Evolutionary conservation across 2,329 filamentous ascomycete species (phyloP).

Genomic region (Penicillium sp.): DNA sequence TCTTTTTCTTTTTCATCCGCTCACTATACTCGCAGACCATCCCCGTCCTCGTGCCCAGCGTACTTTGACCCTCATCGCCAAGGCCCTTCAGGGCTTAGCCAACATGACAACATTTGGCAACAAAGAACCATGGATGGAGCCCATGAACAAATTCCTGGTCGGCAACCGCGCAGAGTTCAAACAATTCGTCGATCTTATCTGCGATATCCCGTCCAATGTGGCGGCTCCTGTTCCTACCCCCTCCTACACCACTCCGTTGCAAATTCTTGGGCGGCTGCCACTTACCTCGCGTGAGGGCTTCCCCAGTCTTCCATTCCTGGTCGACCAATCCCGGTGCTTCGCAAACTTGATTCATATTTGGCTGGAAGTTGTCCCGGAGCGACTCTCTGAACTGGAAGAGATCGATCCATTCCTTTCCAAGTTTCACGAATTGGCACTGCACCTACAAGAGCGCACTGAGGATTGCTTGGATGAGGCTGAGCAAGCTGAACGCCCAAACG

Average conservation of each 20-base stretch:
- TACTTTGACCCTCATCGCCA: slow-evolving; percentile 87
- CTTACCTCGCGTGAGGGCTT: slow-evolving; percentile 85
- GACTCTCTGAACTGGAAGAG: slow-evolving; percentile 40
- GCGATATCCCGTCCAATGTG: slow-evolving; percentile 73
- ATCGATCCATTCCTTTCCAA: slow-evolving; percentile 39
- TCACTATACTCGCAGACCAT: slow-evolving; percentile 60
- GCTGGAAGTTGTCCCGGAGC: slow-evolving; percentile 43
- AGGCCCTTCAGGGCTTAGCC: slow-evolving; percentile 84
- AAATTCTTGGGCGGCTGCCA: slow-evolving; percentile 80
- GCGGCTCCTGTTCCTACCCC: slow-evolving; percentile 67
- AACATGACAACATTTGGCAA: slow-evolving; percentile 90
- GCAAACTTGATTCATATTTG: slow-evolving; percentile 71
- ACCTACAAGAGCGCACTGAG: slow-evolving; percentile 44
- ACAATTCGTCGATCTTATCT: slow-evolving; percentile 81
- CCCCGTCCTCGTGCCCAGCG: slow-evolving; percentile 79
- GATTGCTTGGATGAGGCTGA: slow-evolving; percentile 49
- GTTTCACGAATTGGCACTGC: slow-evolving; percentile 46
- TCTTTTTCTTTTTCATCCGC: not conserved
- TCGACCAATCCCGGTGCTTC: slow-evolving; percentile 83
- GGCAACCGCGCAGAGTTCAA: slow-evolving; percentile 78
- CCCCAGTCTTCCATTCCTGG: slow-evolving; percentile 85
- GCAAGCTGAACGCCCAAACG: slow-evolving; percentile 49
- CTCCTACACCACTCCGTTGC: slow-evolving; percentile 88
- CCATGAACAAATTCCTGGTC: slow-evolving; percentile 86
- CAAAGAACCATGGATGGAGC: slow-evolving; percentile 98